Base-by-base conservation (phyloP, 2,329 filamentous ascomycete genomes). In the Aureobasidium leucospermi region DNA sequence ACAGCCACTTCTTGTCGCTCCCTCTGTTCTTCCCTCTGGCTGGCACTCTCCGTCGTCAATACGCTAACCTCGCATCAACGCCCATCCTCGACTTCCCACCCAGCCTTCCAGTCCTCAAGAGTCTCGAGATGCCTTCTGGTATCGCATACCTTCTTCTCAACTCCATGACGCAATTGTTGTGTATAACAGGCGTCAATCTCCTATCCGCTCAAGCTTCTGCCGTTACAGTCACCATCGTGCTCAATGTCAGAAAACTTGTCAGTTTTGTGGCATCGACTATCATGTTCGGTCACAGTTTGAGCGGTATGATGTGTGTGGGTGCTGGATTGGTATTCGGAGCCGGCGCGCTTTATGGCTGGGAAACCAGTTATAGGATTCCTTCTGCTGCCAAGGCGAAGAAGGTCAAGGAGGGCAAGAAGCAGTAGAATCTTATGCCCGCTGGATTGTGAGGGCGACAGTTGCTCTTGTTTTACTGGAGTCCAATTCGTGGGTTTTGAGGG, bases 161-260 rank as follows among this genome's bases (percentile, higher is more conserved):
- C 67, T 90, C 95, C 0, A 70, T 95, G 51, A 97, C 94, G 3
- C 94, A 99, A 73, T 90, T 96, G 68, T 83, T 91, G 28, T 99
- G 94, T 73, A 97, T 99, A 64, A 88, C 92, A 3, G 94, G 94
- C 1, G 94, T 99, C 60, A 97, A 97, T 66, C 81, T 96, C n/a
- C 80, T 99, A 4, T 92, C 90, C 1, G 89, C 93, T 0, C 87
- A 87, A 58, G 90, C 90, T 3, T 93, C 92, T 3, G 95, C 94
- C 0, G 81, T 99, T 59, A 97, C 94, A 0, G 94, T 99, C 28
- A 96, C 93, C 1, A 96, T 99, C 67, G 91, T 97, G 49, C 79
- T 99, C 62, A 99, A 97, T 71, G 89, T 99, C 62, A 84, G 94
- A 66, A 99, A 99, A 74, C 79, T 99, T 19, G 87, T 96, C 59